These are phyloP conservation scores for Trichocomaceae sp. DNA, from an alignment of 2,329 filamentous ascomycete species.

Conservation along the genomic window DNA sequence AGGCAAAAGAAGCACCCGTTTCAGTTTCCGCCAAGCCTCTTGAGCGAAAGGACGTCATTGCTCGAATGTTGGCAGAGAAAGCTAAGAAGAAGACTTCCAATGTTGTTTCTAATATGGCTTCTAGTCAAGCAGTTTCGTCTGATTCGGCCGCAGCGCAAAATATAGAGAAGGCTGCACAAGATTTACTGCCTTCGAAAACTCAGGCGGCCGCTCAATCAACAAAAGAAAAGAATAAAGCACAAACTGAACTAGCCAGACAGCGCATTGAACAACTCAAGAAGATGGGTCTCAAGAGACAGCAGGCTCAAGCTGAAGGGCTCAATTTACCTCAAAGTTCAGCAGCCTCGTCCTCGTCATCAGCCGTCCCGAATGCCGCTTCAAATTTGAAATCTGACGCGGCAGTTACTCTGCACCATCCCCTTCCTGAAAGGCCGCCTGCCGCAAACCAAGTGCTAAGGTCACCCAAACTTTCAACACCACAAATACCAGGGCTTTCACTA, in stretches of 20 bases:
- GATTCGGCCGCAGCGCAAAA: background rate
- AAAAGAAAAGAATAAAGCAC: constrained; percentile 47
- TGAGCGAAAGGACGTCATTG: constrained; percentile 69
- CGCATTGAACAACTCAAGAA: constrained; percentile 71
- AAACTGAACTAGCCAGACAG: constrained; percentile 69
- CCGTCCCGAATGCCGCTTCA: background rate
- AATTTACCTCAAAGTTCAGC: background rate
- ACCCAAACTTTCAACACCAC: constrained; percentile 18
- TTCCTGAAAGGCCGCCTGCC: constrained; percentile 32
- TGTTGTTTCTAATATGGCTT: background rate
- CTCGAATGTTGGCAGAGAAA: constrained; percentile 67
- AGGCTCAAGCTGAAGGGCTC: constrained; percentile 12
- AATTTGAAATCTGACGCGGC: background rate
- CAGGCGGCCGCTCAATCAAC: constrained; percentile 15
- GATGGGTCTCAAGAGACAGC: constrained; percentile 35
- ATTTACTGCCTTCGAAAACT: background rate
- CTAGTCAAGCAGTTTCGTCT: background rate
- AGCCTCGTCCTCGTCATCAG: background rate
- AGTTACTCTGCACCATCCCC: constrained; percentile 28
- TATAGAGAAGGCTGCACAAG: constrained; percentile 9
- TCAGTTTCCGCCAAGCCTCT: constrained; percentile 39
- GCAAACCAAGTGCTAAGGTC: constrained; percentile 21
- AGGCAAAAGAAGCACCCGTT: background rate
- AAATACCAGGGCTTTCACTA: constrained; percentile 47
- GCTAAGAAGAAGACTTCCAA: constrained; percentile 45